Conservation (phyloP, 1,284 basidiomycete species). For the Marasmius tenuissimus region DNA sequence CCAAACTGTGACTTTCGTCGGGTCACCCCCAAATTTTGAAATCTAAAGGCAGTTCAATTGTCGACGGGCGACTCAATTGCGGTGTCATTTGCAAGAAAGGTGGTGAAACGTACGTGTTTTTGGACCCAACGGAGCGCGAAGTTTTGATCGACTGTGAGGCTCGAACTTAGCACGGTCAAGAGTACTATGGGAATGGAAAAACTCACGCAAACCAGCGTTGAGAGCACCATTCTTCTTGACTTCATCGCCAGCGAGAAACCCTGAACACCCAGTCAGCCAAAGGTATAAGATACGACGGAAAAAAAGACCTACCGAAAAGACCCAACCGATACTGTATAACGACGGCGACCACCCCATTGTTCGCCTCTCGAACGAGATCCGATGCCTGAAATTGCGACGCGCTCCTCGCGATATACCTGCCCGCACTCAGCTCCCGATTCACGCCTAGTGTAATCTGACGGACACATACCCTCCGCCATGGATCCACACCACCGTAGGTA, state of each 20-base stretch:
- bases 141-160: constrained; percentile 14
- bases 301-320: constrained; percentile 15
- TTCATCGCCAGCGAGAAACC: constrained; percentile 26
- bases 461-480: constrained; percentile 31
- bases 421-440: neutral
- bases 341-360: constrained; percentile 19
- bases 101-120: constrained; percentile 5
- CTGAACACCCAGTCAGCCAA: constrained; percentile 10
- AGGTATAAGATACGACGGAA: neutral
- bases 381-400: constrained; percentile 13
- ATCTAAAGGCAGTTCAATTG: constrained; percentile 17
- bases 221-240: constrained; percentile 25
- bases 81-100: neutral
- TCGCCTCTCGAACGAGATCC: constrained; percentile 18
- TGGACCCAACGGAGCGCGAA: constrained; percentile 13
- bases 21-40: constrained; percentile 30
- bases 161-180: neutral
- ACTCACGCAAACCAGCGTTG: constrained; percentile 31
- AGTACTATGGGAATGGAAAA: neutral
- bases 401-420: constrained; percentile 17
- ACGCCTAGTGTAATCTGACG: neutral
- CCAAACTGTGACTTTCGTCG: constrained; percentile 31
- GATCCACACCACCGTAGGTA: constrained; percentile 34
- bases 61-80: neutral
- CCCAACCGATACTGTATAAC: constrained; percentile 23